Evolutionary conservation across 2,329 filamentous ascomycete species (phyloP), one percentile per base, ranked within the genome.

Genomic region (Colletotrichum euphorbiae): DNA sequence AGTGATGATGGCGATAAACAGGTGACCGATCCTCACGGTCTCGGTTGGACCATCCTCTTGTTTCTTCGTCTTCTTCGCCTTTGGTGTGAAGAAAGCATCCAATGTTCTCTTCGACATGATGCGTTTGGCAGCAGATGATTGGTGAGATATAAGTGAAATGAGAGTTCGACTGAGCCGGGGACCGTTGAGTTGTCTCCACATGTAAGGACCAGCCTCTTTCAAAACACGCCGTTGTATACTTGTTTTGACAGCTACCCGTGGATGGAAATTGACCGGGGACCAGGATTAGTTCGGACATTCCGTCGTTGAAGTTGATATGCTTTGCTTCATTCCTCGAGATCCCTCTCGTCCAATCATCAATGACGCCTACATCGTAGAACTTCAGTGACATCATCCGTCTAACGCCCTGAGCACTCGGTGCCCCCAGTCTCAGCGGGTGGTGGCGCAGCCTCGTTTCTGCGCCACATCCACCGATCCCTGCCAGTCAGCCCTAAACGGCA

Each of bases 81-180:
- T 75, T 1, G 85, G 83, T 33, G 82, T 80, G 77, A 94, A 93
- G 80, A 93, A 94, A 11, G 85, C 80, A 69, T 93, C 90, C 1
- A 94, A 81, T 0, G 90, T 92, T 64, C 90, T 84, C 74, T 91
- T 80, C 0, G 80, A 76, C 78, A 80, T 75, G 63, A 55, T 70
- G 17, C 17, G 64, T 21, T 24, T 56, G 42, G 43, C n/a, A 19
- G 59, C 31, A 21, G 28, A 46, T 60, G 62, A 43, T 61, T 61
- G 46, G 40, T 67, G 58, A 36, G 33, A 57, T 69, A 58, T 62
- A 59, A 45, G 52, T 54, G 38, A 13, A 11, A 42, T 50, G 51
- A 46, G 40, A 15, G 40, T 33, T 40, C 36, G 38, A 13, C 12
- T 64, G 17, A 42, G 28, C 43, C 28, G 15, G 65, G 46, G 31